phyloP scores from a whole-genome alignment of 768 basidiomycete genomes.

The Boletus fagicola region DNA sequence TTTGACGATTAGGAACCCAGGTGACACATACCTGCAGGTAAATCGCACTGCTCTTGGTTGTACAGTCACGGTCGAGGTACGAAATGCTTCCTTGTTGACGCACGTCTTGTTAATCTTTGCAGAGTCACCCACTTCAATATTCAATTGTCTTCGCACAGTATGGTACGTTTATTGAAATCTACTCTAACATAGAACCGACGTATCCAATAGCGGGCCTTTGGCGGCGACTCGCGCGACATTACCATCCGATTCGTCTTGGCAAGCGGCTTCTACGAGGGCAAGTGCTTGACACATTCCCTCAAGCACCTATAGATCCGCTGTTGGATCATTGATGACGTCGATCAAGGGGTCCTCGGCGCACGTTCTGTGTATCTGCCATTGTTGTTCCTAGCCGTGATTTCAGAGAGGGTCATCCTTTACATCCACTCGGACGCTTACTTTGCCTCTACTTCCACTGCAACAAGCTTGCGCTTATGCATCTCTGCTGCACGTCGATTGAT shows the following conservation, averaged over 20 bases:
- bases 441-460: constrained; percentile 58
- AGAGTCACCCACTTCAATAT: constrained; percentile 56
- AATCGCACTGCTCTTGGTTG: constrained; percentile 28
- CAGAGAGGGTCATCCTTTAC: neutral
- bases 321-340: constrained; percentile 3
- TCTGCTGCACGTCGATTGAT: constrained; percentile 74
- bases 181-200: constrained; percentile 1
- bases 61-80: constrained; percentile 23
- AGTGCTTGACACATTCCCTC: constrained; percentile 49
- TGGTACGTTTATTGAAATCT: constrained; percentile 32
- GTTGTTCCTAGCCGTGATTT: constrained; percentile 15
- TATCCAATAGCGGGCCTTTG: constrained; percentile 44
- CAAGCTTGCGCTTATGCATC: constrained; percentile 68
- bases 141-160: constrained; percentile 58
- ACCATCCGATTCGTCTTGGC: constrained; percentile 56
- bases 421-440: constrained; percentile 36
- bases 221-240: constrained; percentile 49
- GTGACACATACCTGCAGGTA: constrained; percentile 28
- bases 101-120: constrained; percentile 4
- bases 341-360: constrained; percentile 15
- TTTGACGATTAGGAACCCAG: constrained; percentile 13
- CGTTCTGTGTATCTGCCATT: constrained; percentile 31
- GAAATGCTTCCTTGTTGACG: neutral
- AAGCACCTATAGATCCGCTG: constrained; percentile 9
- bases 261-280: constrained; percentile 48